Percentiles rank a stretch among this genome's conserved stretches.
Conservation (phyloP, 768 basidiomycete species). For the Rickenella mellea region DNA sequence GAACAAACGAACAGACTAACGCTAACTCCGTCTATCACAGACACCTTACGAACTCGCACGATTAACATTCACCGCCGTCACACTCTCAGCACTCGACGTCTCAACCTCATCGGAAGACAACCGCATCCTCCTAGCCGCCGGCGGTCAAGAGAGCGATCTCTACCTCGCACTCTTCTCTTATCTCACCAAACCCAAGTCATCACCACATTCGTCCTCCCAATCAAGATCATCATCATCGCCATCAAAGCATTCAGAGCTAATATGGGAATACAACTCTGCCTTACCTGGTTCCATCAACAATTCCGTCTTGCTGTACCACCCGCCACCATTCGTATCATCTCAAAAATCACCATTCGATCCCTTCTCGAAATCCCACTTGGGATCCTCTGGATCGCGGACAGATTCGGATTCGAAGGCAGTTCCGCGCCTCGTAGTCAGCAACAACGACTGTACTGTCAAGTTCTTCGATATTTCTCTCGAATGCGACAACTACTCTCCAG, state of each 20-base stretch:
- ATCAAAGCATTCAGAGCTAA: background rate
- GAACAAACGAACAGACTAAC: too few relatives aligned
- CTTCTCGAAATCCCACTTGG: slow-evolving; percentile 50
- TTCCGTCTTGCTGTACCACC: slow-evolving; percentile 42
- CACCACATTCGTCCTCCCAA: background rate
- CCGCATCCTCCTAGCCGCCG: slow-evolving; percentile 60
- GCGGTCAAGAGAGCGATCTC: slow-evolving; percentile 65
- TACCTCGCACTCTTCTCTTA: slow-evolving; percentile 39
- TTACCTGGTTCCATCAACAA: slow-evolving; percentile 73
- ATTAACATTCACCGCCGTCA: slow-evolving; percentile 53
- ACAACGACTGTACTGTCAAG: slow-evolving; percentile 77
- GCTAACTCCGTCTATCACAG: slow-evolving; percentile 6
- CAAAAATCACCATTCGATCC: too few relatives aligned
- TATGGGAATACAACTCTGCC: slow-evolving; percentile 48
- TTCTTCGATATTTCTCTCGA: slow-evolving; percentile 69
- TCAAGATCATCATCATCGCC: background rate
- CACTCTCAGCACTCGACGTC: slow-evolving; percentile 46
- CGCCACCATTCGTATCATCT: background rate
- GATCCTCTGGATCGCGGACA: too few relatives aligned
- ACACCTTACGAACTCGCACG: slow-evolving; percentile 38
- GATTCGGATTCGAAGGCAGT: slow-evolving; percentile 24
- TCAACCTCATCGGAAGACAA: slow-evolving; percentile 36
- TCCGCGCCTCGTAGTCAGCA: slow-evolving; percentile 73
- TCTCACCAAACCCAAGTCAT: background rate
- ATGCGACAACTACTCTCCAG: slow-evolving; percentile 11